These are phyloP conservation scores for Dendrobium nobile DNA, from an alignment of 106 monocot species.

Conservation along the genomic window DNA sequence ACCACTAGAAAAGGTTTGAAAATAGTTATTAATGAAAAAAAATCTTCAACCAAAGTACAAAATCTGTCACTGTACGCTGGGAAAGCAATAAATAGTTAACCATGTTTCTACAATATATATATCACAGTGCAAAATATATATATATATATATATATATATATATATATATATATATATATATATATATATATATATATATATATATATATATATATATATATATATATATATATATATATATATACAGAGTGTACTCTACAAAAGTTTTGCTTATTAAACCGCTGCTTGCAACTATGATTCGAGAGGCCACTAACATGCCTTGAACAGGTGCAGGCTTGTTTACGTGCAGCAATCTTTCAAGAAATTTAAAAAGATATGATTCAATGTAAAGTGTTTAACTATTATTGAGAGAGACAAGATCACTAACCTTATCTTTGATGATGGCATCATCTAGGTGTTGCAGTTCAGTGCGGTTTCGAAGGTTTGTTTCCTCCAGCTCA, in stretches of 20 bases:
- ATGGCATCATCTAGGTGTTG: slow-evolving; percentile 92
- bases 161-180: no score
- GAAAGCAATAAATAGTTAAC: neutral
- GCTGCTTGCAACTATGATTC: neutral
- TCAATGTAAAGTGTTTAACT: neutral
- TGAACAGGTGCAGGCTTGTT: neutral
- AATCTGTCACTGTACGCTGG: neutral
- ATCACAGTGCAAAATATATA: no score
- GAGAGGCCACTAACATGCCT: neutral
- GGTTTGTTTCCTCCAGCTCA: slow-evolving; percentile 94
- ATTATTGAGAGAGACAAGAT: neutral
- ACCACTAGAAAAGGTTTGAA: no score
- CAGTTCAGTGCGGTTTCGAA: slow-evolving; percentile 82
- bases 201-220: no score
- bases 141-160: no score
- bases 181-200: no score
- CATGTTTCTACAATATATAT: neutral
- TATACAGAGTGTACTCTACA: neutral
- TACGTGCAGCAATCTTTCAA: neutral
- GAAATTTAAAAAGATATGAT: neutral
- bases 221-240: no score
- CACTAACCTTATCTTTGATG: slow-evolving; percentile 61
- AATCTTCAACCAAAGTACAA: neutral
- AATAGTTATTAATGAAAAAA: no score
- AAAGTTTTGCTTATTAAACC: neutral